Evolutionary conservation across 805 yeast species (phyloP), one percentile per base, ranked within the genome.

Genomic region (Jamesozyma lodderae): DNA sequence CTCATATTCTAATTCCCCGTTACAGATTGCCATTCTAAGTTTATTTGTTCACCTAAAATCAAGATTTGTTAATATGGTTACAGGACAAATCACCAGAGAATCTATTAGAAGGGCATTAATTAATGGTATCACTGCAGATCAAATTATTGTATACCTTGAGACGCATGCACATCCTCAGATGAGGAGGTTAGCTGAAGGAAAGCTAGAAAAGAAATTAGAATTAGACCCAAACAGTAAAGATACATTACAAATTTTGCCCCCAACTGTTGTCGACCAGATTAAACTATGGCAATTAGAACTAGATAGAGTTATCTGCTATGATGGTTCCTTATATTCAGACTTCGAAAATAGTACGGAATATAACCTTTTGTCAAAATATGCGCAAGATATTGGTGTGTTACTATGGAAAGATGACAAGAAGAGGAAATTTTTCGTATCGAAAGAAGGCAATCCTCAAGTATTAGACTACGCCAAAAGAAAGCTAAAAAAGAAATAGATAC

Each of bases 211-310:
- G 50, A 80, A 79, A 55, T 56, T 77, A 36, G 92, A 81, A 43
- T 71, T 77, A 42, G 68, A 64, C 31, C 56, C 64, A 5, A 65
- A 64, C 11, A 62, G 70, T 6, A 70, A 71, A 44, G 73, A 77
- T 47, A 56, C 72, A 45, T 51, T 77, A 41, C 79, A 79, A 53
- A 66, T 92, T 10, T 58, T 83, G 5, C 97, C 97, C 3, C 95
- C 97, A 0, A 92, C 95, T 0, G 95, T 92, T n/a, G 83, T 85
- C 1, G 99, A 92, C 61, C 99, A 92, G 59, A 84, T 92, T 49
- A 80, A 79, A 55, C 68, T 92, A 37, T 92, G 99, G 99, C 97
- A 92, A 64, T 67, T 92, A 43, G 99, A 92, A 57, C 63, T 88
- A 64, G 97, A 92, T 59, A 74, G 99, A 62, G 84, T 92, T 46